Conservation (phyloP, 164 flowering plant species). For the Nymphaea thermarum region DNA sequence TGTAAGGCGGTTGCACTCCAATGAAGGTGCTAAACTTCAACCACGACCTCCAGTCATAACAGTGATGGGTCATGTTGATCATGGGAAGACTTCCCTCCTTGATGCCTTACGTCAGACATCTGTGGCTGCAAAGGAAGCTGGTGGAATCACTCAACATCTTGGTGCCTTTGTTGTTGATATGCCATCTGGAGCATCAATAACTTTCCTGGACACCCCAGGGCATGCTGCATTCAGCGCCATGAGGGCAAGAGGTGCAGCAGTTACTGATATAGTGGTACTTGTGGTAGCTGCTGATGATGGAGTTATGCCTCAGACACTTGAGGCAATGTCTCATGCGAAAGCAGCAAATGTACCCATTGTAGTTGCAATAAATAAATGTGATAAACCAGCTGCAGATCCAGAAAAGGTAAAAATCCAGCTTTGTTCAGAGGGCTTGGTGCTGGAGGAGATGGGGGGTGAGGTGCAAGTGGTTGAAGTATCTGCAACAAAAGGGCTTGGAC, state of each 20-base stretch:
- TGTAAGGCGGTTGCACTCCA: constrained; percentile 59
- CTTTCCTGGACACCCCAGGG: constrained; percentile 93
- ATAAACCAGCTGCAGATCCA: constrained; percentile 82
- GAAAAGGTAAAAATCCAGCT: constrained; percentile 76
- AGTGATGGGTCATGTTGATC: constrained; percentile 98
- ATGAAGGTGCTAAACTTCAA: constrained; percentile 48
- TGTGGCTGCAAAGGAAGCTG: constrained; percentile 83
- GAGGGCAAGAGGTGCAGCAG: constrained; percentile 95
- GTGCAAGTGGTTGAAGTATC: constrained; percentile 88
- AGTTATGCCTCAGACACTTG: constrained; percentile 92
- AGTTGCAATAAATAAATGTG: constrained; percentile 90
- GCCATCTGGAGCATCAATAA: constrained; percentile 80
- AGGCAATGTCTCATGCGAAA: constrained; percentile 84
- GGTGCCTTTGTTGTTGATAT: constrained; percentile 87
- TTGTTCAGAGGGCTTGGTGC: constrained; percentile 62
- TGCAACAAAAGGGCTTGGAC: constrained; percentile 48
- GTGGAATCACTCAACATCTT: constrained; percentile 91
- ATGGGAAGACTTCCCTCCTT: constrained; percentile 91
- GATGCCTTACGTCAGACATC: constrained; percentile 89
- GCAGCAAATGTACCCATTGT: constrained; percentile 84
- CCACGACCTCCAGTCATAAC: constrained; percentile 82
- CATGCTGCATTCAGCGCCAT: constrained; percentile 98
- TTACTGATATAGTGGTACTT: constrained; percentile 83
- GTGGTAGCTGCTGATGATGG: constrained; percentile 99
- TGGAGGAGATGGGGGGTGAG: constrained; percentile 96